Conservation (phyloP, 495 filamentous ascomycete species). For the Lophiotrema nucula region DNA sequence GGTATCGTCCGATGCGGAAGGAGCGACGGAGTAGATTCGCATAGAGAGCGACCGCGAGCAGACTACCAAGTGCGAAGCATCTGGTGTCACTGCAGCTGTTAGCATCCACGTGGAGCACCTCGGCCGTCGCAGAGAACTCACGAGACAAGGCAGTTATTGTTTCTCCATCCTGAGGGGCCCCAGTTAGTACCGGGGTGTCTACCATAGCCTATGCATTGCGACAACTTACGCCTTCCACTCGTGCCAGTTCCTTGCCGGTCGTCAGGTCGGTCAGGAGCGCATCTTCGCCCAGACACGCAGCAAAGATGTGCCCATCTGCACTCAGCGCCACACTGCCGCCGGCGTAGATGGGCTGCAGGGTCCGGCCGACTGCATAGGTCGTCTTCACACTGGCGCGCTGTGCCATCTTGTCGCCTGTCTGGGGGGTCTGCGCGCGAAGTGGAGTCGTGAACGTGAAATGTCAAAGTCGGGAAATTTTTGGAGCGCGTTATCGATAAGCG, state of each 20-base stretch:
- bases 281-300: slow-evolving; percentile 84
- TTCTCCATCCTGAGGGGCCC: slow-evolving; percentile 83
- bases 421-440: background rate
- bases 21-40: slow-evolving; percentile 77
- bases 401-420: slow-evolving; percentile 35
- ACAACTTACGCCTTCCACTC: slow-evolving; percentile 78
- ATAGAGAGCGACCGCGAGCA: slow-evolving; percentile 93
- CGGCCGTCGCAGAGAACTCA: slow-evolving; percentile 51
- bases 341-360: slow-evolving; percentile 90
- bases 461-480: slow-evolving; percentile 14
- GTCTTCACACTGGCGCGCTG: slow-evolving; percentile 57
- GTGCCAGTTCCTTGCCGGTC: slow-evolving; percentile 76
- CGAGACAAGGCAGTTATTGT: slow-evolving; percentile 79
- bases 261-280: slow-evolving; percentile 80
- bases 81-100: slow-evolving; percentile 67
- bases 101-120: slow-evolving; percentile 1
- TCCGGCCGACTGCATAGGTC: slow-evolving; percentile 76
- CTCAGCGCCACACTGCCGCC: slow-evolving; percentile 85
- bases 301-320: slow-evolving; percentile 76
- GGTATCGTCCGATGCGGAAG: slow-evolving; percentile 50
- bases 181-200: slow-evolving; percentile 19
- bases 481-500: slow-evolving; percentile 19
- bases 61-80: slow-evolving; percentile 78
- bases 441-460: slow-evolving; percentile 3
- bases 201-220: background rate